Base-by-base conservation (phyloP, 176 grass and related monocot genomes). In the Miscanthus lutarioriparius region DNA sequence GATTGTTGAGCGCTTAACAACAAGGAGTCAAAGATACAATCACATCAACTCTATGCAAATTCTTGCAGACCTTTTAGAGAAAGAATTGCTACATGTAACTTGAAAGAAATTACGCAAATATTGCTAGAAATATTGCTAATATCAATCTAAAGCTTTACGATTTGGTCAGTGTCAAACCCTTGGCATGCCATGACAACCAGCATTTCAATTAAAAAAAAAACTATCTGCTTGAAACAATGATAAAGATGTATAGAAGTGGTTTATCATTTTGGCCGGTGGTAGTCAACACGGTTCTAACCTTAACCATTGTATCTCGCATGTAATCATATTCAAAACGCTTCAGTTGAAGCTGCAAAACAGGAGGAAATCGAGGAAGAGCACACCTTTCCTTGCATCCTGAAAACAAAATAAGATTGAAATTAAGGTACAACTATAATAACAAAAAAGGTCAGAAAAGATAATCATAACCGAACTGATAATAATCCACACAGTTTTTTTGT, bases 281-380 rank as follows among this genome's bases (percentile, higher is more conserved):
- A 63, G 30, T 28, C n/a, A 78, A 13, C 28, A 70, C 17, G 80
- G 74, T 82, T 70, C 76, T 80, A 79, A 97, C 95, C 92, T 97
- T 97, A 78, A 97, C 95, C 95, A 97, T 97, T 54, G 92, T 91
- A 87, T 97, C 95, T 59, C 95, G 84, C 91, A 95, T 97, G 76
- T 92, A 97, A 91, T 97, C 95, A 77, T 97, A 97, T 89, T 97
- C 95, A 41, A 97, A 97, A 67, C 95, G 95, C 80, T 97, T 97
- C 71, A 97, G 82, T 79, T 97, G 95, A 87, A 97, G 92, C 88
- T 97, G 92, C 88, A 97, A 91, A 88, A 97, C 95, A 72, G 95
- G 95, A 64, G 95, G 20, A 97, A 97, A 86, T 97, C 95, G 86
- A 97, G 91, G 82, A 97, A 97, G 64, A 97, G 90, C 64, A 97